Base-by-base conservation (phyloP, 1,139 yeast genomes). In the Insectozyma bohioensis region DNA sequence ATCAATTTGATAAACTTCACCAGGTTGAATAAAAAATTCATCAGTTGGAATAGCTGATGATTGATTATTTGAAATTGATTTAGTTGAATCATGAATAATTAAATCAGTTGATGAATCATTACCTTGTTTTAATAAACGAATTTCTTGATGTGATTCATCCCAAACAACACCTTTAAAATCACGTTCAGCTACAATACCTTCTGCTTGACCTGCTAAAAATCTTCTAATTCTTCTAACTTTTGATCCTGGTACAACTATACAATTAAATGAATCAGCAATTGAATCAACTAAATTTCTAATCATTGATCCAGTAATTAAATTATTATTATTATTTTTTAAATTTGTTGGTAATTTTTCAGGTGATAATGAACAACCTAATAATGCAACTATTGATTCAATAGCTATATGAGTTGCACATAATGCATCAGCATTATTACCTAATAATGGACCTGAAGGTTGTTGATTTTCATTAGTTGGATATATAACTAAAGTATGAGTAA, bases 171-270 rank as follows among this genome's bases (percentile, higher is more conserved):
- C 97, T 61, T 88, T 87, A 60, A 82, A 84, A 48, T 88, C 97
- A 52, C 82, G 77, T 63, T 92, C 97, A 28, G 90, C 92, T 43
- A 90, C 95, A 38, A 86, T 72, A 50, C 87, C 87, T 51, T 86
- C 95, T 40, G 90, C 83, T 67, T 92, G 98, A 34, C 98, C 98
- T 20, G 95, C 95, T 54, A 92, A 76, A 53, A 90, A 92, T 54
- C 97, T 78, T 67, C 96, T 78, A 40, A 90, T 73, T 58, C 96
- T 76, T 64, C 98, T 81, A 26, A 92, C 85, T 56, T 87, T 82
- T 25, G 96, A 85, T 1, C 96, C 95, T 26, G 97, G 97, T 25
- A 85, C 85, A 40, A 92, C 87, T 35, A 72, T 71, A 67, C 95
- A 87, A 57, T 83, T 78, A 65, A 80, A 92, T 2, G 84, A 70